phyloP scores from a whole-genome alignment of 106 monocot genomes.

The Acanthochlamys bracteata region DNA sequence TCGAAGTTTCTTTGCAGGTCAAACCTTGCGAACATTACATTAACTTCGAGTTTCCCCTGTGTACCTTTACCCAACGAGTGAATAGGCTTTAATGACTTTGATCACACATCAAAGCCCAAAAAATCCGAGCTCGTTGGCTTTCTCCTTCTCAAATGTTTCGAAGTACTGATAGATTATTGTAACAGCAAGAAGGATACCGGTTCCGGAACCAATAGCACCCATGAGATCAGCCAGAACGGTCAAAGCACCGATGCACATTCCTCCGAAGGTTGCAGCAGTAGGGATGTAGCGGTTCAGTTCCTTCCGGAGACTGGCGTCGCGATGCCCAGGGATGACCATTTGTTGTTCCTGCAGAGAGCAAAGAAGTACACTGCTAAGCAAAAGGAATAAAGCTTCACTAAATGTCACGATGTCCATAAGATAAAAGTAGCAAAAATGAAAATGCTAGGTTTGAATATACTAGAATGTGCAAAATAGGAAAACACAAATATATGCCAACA shows the following conservation, averaged over 20 bases:
- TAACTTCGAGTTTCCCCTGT: no score
- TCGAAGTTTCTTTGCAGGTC: no score
- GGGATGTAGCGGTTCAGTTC: slow-evolving; percentile 60
- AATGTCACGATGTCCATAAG: no score
- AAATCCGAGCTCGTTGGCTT: slow-evolving; percentile 39
- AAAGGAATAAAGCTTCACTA: no score
- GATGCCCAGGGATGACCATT: slow-evolving; percentile 71
- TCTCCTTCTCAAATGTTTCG: slow-evolving; percentile 44
- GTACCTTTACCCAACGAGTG: no score
- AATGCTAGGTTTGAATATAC: no score
- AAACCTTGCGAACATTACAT: no score
- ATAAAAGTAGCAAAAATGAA: no score
- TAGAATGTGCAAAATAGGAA: no score
- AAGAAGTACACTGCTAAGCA: no score
- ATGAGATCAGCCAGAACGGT: slow-evolving; percentile 61
- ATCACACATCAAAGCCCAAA: slow-evolving; percentile 14
- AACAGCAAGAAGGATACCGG: slow-evolving; percentile 55
- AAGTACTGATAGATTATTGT: slow-evolving; percentile 46
- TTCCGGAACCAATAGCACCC: slow-evolving; percentile 61
- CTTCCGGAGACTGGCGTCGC: slow-evolving; percentile 57
- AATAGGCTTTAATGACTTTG: no score
- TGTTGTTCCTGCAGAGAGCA: slow-evolving; percentile 39
- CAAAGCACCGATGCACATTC: slow-evolving; percentile 55
- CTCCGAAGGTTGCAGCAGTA: slow-evolving; percentile 59
- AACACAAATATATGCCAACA: no score